Conservation (phyloP, 192 early-diverging fungal species). For the Obelidium mucronatum region DNA sequence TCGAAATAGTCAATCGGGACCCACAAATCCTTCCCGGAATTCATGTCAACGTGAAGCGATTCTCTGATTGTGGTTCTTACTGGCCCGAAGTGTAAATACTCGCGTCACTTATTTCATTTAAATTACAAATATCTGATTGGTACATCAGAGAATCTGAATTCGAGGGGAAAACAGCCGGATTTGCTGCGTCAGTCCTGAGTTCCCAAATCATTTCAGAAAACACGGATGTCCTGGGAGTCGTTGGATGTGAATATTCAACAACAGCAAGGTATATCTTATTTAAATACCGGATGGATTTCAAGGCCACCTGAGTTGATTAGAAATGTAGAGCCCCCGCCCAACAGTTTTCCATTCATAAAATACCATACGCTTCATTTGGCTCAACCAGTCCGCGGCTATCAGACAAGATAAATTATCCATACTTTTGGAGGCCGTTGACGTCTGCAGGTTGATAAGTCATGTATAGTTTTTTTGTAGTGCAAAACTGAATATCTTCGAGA, state of each 20-base stretch:
- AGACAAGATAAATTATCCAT: constrained; percentile 9
- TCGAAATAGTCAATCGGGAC: neutral
- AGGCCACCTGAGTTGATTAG: too few species aligned
- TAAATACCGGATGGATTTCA: too few species aligned
- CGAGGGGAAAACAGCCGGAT: too few species aligned
- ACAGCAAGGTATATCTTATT: too few species aligned
- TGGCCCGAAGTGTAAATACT: neutral
- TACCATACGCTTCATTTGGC: neutral
- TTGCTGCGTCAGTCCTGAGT: too few species aligned
- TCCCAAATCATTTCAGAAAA: too few species aligned
- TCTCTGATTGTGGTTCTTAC: constrained; percentile 5
- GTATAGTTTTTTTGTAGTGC: neutral
- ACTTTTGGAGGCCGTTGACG: neutral
- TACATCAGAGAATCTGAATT: too few species aligned
- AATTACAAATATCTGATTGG: too few species aligned
- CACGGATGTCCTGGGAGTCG: neutral
- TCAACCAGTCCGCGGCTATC: constrained; percentile 12
- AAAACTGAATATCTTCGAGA: neutral
- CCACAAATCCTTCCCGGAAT: neutral
- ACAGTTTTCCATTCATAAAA: neutral
- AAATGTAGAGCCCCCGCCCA: neutral
- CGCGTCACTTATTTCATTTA: neutral
- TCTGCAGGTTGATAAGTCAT: neutral
- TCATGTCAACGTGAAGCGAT: neutral
- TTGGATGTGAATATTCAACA: constrained; percentile 2